Evolutionary conservation across 176 grass and related monocot genomes (phyloP), one percentile per base, ranked within the genome.

Genomic region (Tillandsia leiboldiana): DNA sequence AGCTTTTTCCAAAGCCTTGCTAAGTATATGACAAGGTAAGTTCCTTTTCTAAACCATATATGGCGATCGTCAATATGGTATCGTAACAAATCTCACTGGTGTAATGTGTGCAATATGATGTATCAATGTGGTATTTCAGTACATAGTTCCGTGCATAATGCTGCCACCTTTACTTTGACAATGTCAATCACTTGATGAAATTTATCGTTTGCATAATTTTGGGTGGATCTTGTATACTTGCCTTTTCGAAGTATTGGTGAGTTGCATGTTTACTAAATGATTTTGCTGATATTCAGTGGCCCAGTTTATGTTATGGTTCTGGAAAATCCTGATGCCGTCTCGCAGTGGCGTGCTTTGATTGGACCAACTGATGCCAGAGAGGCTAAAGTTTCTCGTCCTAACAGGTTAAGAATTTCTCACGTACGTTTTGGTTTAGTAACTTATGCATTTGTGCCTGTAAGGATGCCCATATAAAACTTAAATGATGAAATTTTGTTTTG

Each of bases 321-420:
- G 81, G 88, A 91, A 84, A 89, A 76, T 64, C 67, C 47, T 51
- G 78, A 92, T 69, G 92, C 83, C 13, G 62, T 91, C 73, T 65
- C 76, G 47, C 81, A 87, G 3, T 96, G 92, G 92, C 73, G 92
- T 71, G 67, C 65, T 80, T 80, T 96, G 85, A 92, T 92, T 72
- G 92, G 92, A 26, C 92, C 88, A 69, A 96, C 92, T 69, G 81
- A 96, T 83, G 83, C 92, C 56, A 84, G 58, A 54, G 80, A 87
- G 67, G 92, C 92, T 26, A 92, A 89, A 91, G 70, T 63, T 73
- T 87, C 85, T 77, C 88, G 91, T 54, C 88, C 92, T 64, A 78
- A 67, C 65, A 92, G 86, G 92, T 92, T 69, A 79, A 71, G 26
- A 64, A 53, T 12, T 61, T 51, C 9, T 15, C 11, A 8, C 11